Conservation (phyloP, 2,329 filamentous ascomycete genomes). For the Lachnellula arida region DNA sequence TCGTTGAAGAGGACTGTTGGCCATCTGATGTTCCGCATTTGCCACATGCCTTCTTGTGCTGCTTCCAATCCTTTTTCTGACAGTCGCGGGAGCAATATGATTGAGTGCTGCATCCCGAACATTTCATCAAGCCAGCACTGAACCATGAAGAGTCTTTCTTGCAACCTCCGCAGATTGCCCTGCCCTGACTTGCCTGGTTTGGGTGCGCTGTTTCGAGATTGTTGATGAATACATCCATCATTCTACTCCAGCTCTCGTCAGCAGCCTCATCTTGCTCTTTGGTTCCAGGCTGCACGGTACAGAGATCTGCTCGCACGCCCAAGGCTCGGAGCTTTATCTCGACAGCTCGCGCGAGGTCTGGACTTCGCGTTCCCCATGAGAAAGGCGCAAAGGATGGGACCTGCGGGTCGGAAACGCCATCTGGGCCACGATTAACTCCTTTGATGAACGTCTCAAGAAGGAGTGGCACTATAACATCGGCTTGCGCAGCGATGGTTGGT, state of each 20-base stretch:
- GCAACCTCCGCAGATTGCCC: slow-evolving; percentile 1
- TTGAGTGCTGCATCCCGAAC: slow-evolving; percentile 4
- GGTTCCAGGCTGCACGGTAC: neutral
- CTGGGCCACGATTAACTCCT: neutral
- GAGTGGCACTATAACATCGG: neutral
- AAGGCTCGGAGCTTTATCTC: neutral
- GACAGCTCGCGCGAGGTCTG: neutral
- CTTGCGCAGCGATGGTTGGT: neutral
- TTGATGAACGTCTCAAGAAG: slow-evolving; percentile 1
- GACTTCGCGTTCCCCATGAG: neutral
- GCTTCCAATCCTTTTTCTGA: slow-evolving; percentile 23
- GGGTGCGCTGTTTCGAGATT: neutral
- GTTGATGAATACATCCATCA: neutral
- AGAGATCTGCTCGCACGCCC: slow-evolving; percentile 2
- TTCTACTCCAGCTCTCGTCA: neutral
- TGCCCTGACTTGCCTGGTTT: neutral
- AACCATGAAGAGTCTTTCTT: slow-evolving; percentile 2
- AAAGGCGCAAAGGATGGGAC: slow-evolving; percentile 1
- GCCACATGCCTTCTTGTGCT: slow-evolving; percentile 23
- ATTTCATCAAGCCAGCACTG: neutral
- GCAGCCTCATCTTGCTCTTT: neutral
- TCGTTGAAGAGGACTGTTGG: neutral
- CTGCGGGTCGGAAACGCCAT: neutral
- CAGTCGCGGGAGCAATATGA: slow-evolving; percentile 26
- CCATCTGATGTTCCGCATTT: slow-evolving; percentile 3